Evolutionary conservation across 257 asterid genomes (phyloP).

Genomic region (Penstemon eatonii): DNA sequence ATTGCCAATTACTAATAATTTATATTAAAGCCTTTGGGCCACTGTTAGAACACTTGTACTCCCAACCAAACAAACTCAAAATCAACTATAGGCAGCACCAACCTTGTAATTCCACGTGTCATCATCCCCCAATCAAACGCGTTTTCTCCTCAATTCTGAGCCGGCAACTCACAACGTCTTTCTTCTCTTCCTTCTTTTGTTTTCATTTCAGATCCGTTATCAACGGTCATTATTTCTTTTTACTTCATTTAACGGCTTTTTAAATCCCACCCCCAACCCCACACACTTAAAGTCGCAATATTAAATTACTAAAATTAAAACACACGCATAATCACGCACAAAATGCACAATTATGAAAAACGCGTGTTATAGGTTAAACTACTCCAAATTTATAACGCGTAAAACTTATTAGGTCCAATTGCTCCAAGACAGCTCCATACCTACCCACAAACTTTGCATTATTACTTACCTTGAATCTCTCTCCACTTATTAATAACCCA

Average conservation of each 20-base stretch:
- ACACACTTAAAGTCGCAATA: background rate
- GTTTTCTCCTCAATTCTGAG: background rate
- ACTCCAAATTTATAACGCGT: constrained; percentile 8
- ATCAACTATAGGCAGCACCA: too few relatives aligned
- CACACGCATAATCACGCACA: constrained; percentile 19
- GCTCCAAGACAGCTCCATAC: background rate
- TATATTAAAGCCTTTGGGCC: too few relatives aligned
- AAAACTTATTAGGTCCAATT: background rate
- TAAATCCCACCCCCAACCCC: background rate
- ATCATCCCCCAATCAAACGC: too few relatives aligned
- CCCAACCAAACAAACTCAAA: too few relatives aligned
- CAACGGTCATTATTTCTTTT: constrained; percentile 40
- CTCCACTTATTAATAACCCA: constrained; percentile 30
- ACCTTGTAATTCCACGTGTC: too few relatives aligned
- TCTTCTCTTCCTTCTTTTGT: background rate
- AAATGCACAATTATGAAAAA: constrained; percentile 34
- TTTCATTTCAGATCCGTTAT: constrained; percentile 35
- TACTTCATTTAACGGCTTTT: constrained; percentile 4
- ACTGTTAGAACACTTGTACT: too few relatives aligned
- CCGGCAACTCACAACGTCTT: background rate
- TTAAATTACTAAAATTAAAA: too few relatives aligned
- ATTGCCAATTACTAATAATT: too few relatives aligned
- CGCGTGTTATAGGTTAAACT: constrained; percentile 32
- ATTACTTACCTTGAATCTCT: background rate
- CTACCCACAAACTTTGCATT: constrained; percentile 7